Evolutionary conservation across 2,329 filamentous ascomycete genomes (phyloP).

Genomic region (Gliomastix tumulicola): DNA sequence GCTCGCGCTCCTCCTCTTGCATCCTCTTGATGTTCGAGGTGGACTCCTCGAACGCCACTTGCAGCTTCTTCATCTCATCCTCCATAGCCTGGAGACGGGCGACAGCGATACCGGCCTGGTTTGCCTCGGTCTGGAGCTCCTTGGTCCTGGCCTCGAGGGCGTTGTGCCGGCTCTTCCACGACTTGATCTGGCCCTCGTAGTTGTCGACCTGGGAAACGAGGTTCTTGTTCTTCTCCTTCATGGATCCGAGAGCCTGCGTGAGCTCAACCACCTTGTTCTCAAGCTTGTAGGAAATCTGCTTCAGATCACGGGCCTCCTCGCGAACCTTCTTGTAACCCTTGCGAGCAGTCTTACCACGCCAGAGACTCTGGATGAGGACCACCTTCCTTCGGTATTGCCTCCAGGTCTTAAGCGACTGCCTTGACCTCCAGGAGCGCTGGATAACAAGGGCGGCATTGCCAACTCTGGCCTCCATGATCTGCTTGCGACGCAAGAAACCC

Average conservation of each 20-base stretch:
- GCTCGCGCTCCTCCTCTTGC: constrained; percentile 85
- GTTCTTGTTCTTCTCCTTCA: constrained; percentile 92
- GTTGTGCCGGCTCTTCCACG: constrained; percentile 89
- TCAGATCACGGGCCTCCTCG: constrained; percentile 94
- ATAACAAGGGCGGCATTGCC: constrained; percentile 89
- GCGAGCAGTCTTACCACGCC: constrained; percentile 78
- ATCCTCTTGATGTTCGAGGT: constrained; percentile 85
- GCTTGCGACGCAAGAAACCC: constrained; percentile 82
- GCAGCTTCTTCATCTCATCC: constrained; percentile 88
- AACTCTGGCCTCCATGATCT: constrained; percentile 88
- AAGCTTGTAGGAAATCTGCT: constrained; percentile 98
- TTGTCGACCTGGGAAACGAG: constrained; percentile 85
- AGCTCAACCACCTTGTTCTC: constrained; percentile 99
- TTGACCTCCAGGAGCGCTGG: constrained; percentile 81
- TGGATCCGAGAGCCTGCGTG: constrained; percentile 84
- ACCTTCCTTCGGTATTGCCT: constrained; percentile 85
- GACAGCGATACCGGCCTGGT: constrained; percentile 92
- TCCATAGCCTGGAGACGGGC: constrained; percentile 88
- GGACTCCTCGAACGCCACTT: constrained; percentile 84
- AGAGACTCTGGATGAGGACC: constrained; percentile 83
- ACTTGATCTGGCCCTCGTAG: constrained; percentile 93
- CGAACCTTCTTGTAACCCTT: constrained; percentile 83
- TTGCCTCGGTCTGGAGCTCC: constrained; percentile 92
- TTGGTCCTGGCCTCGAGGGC: constrained; percentile 83
- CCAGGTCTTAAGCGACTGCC: constrained; percentile 73